Base-by-base conservation (phyloP, 2,329 filamentous ascomycete genomes). In the Sclerotinia spermophila region DNA sequence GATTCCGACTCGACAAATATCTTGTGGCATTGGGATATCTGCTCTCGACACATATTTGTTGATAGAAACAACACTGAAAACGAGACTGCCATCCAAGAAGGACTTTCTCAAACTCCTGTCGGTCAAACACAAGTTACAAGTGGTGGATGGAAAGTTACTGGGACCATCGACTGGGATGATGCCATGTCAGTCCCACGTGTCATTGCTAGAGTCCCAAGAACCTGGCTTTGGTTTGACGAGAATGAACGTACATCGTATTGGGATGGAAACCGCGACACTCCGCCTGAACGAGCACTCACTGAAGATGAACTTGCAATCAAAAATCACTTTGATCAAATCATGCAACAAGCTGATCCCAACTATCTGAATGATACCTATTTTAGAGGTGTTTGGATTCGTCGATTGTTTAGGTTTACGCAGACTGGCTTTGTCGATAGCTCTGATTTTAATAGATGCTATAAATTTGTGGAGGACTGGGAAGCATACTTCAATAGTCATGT, bases 91-190 rank as follows among this genome's bases (percentile, higher is more conserved):
- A 15, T 33, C 10, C 4, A 24, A 11, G 30, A 13, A 11, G 53
- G 33, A 56, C 10, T 30, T 56, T 56, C 30, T 21, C 17, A 35
- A 11, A 6, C 3, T 35, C 17, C 10, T 13, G 30, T 33, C 30
- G 1, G 53, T 1, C 27, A 24, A 35, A 33, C 10, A 33, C 53
- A 56, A 35, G 2, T 35, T 35, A 24, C 30, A 6, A 30, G 42
- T 44, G 19, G 40, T 15, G 10, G 40, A 21, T 61, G 59, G 59
- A 45, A 44, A 17, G 5, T 76, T 19, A 73, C 44, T 42, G 75
- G 74, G 21, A 56, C 73, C 4, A 10, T 76, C 1, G 75, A 76
- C 38, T 76, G 59, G 73, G 74, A 76, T 60, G 72, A 71, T 48
- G 66, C 27, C 15, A 2, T 72, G 11, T 72, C 75, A 4, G 71